Evolutionary conservation across 192 early-diverging fungal species (phyloP), one percentile per base, ranked within the genome.

Genomic region (Coemansia sp.): DNA sequence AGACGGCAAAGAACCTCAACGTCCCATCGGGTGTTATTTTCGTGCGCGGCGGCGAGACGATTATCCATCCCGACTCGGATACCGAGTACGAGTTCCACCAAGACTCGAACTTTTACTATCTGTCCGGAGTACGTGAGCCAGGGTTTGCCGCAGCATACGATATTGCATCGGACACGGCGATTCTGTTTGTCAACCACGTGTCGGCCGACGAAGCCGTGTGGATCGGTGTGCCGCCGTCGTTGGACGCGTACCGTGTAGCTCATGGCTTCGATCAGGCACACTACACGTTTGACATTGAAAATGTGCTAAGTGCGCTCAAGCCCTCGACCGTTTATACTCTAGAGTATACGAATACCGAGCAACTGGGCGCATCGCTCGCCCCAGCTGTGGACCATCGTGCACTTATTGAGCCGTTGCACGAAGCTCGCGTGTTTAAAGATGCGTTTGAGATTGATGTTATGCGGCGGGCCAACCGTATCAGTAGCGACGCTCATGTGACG

Each of bases 61-160:
- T 79, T 39, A 65, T 84, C 50, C 79, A 88, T 57, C 85, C 88
- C 25, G 84, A 86, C 66, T 92, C 90, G 35, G 92, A 94, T 70
- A 82, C 84, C 24, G 94, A 96, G 80, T 78, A 86, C 38, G 75
- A 87, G 47, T 96, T 96, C 75, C 85, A 91, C 62, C 94, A 96
- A 60, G 92, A 96, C 75, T 84, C 84, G 53, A 92, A 91, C 85
- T 96, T 93, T 55, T 87, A 87, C 67, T 97, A 95, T 70, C 83
- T 94, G 15, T 89, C 93, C 4, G 92, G 93, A 50, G 87, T 88
- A 48, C 69, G 71, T 35, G 89, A 90, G 68, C 87, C 91, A 24
- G 92, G 87, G 54, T 92, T 84, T 57, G 85, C 85, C 56, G 84
- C 88, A 2, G 66, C 89, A 24, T 81, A 91, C 62, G 90, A 95